Evolutionary conservation across 306 rosid genomes (phyloP).

Genomic region (Gynostemma pentaphyllum): DNA sequence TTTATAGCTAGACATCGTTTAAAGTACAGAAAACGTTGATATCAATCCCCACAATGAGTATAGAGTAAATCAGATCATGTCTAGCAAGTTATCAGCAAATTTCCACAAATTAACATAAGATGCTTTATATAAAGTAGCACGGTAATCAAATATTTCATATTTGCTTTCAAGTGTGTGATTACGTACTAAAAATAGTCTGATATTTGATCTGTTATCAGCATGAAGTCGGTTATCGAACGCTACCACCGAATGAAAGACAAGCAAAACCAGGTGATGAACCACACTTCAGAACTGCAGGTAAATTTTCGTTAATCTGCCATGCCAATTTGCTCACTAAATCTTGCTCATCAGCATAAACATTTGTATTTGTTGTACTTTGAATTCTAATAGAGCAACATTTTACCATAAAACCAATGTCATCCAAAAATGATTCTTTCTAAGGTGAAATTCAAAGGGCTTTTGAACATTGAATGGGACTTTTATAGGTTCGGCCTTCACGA

Average conservation of each 20-base stretch:
- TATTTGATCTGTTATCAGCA: conserved; percentile 7
- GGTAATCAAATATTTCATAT: background rate
- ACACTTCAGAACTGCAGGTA: conserved; percentile 13
- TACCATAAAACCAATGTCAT: background rate
- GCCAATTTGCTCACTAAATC: background rate
- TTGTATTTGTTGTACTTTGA: background rate
- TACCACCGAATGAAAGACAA: conserved; percentile 5
- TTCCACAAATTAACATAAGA: too few species aligned
- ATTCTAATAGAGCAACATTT: background rate
- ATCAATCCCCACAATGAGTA: too few species aligned
- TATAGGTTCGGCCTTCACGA: background rate
- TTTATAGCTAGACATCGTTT: too few species aligned
- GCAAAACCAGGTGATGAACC: conserved; percentile 3
- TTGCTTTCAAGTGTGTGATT: background rate
- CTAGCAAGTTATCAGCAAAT: too few species aligned
- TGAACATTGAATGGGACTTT: background rate
- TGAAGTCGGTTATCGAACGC: conserved; percentile 7
- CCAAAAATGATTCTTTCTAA: background rate
- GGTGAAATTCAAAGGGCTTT: background rate
- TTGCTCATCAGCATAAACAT: background rate
- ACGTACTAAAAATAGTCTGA: background rate
- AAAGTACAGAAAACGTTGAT: too few species aligned
- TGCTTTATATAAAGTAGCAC: background rate
- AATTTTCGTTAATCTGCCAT: background rate
- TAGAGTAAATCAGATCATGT: too few species aligned